Base-by-base conservation (phyloP, 306 rosid genomes). In the Echinosophora koreensis region DNA sequence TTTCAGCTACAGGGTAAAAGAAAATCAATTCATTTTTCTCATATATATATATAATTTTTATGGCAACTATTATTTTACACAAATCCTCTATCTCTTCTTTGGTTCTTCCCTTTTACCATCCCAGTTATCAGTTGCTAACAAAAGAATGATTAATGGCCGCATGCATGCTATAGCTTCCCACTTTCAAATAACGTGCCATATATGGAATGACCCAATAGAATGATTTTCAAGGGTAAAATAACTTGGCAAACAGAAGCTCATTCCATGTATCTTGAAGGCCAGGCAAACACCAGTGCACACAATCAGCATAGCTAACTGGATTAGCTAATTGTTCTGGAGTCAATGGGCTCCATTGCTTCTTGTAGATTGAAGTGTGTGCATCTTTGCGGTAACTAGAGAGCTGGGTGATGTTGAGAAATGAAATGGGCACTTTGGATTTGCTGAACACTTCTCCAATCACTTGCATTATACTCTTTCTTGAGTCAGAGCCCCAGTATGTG, bases 181-280 rank as follows among this genome's bases (percentile, higher is more conserved):
- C 65, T 62, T 51, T 27, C 67, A 5, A 77, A 75, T 18, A 16
- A 42, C 5, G 15, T 68, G 81, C 16, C 18, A 79, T 10, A 50
- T 13, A 9, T 41, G 38, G 42, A 71, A 49, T 0, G n/a, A 44
- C 14, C n/a, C n/a, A n/a, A n/a, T n/a, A n/a, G n/a, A 57, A 60
- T 50, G 37, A 28, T 0, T 30, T 8, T 82, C 70, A 91, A 74
- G 98, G 96, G 75, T 87, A 91, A 63, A 96, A 92, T 8, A 96
- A 86, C 72, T 91, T 91, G 63, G 98, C 86, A 54, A 85, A 96
- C 0, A 96, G 85, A 84, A 96, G 99, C 88, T 96, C 98, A 74
- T 96, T 96, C 99, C 99, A 96, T 66, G 95, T 95, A 73, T 96
- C 99, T 81, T 92, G 99, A 76, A 96, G 97, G 47, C 98, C 99